Base-by-base conservation (phyloP, 2,329 filamentous ascomycete species). In the Ceratocystis cubensis region DNA sequence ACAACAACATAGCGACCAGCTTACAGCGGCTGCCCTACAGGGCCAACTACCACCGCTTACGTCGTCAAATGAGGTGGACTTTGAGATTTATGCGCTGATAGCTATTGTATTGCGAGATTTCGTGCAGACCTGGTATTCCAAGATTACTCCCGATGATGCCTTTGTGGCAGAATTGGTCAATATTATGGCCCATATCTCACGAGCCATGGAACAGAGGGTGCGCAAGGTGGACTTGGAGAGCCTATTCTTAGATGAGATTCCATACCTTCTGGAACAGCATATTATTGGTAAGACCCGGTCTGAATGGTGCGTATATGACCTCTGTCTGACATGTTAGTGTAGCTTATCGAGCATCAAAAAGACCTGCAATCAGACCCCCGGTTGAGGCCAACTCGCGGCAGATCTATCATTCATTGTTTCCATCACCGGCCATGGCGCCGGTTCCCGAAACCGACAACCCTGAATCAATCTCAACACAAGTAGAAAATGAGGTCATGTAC, bases 11-110 rank as follows among this genome's bases (percentile, higher is more conserved):
- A 74, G 79, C 70, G 79, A 88, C 76, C 79, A 87, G 71, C 82
- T 66, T 7, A 66, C 77, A 17, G 76, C 78, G n/a, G 75, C 77
- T 37, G 83, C 89, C 62, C 86, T 96, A 71, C 86, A 95, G 68
- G 88, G 92, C 71, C 79, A 96, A 56, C 79, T 99, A 59, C 94
- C 93, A 68, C 91, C 92, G 48, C 80, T 99, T 72, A 97, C 93
- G 62, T 96, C 91, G 78, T 91, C 91, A 64, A 96, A 96, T 75
- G 91, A 95, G 71, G 85, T 97, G 68, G 94, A 99, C 75, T 78
- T 95, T 66, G 89, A 99, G 76, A 82, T 99, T 3, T 99, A 70
- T 74, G 93, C 90, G 33, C 83, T 97, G 68, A 86, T 99, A 69
- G 89, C 94, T 64, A 88, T 97, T 68, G 85, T 97, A 69, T 81